These are phyloP conservation scores for Calvatia gigantea DNA, from an alignment of 768 basidiomycete genomes.

Conservation along the genomic window DNA sequence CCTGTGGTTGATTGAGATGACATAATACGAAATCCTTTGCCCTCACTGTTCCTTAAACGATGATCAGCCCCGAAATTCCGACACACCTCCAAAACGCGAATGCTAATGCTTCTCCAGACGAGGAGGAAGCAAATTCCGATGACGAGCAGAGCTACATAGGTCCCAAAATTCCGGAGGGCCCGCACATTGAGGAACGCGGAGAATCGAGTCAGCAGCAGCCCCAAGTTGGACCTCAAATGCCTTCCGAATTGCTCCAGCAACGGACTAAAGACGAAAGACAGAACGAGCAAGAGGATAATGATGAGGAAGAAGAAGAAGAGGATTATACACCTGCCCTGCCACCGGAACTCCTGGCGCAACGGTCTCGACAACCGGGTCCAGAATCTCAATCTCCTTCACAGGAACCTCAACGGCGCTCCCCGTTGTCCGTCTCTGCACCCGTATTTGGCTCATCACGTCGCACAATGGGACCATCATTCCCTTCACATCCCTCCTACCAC, in stretches of 20 bases:
- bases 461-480: slow-evolving; percentile 52
- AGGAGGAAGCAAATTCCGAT: background rate
- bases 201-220: background rate
- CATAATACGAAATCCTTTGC: background rate
- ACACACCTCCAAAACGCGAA: slow-evolving; percentile 7
- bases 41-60: background rate
- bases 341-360: slow-evolving; percentile 4
- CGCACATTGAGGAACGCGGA: background rate
- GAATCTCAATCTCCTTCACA: background rate
- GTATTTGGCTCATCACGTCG: slow-evolving; percentile 23
- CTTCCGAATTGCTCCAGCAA: background rate
- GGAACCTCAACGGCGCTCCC: background rate
- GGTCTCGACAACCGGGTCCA: background rate
- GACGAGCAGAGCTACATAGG: slow-evolving; percentile 6
- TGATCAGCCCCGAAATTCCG: slow-evolving; percentile 17
- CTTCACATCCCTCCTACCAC: slow-evolving; percentile 27
- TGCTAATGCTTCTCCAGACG: background rate
- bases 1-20: background rate
- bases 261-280: background rate
- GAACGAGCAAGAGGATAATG: background rate
- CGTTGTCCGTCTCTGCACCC: background rate
- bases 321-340: slow-evolving; percentile 4
- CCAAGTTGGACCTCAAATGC: slow-evolving; percentile 4
- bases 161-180: slow-evolving; percentile 11
- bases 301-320: slow-evolving; percentile 9